These are phyloP conservation scores for Podospora pseudoanserina DNA, from an alignment of 495 filamentous ascomycete genomes.

Conservation along the genomic window DNA sequence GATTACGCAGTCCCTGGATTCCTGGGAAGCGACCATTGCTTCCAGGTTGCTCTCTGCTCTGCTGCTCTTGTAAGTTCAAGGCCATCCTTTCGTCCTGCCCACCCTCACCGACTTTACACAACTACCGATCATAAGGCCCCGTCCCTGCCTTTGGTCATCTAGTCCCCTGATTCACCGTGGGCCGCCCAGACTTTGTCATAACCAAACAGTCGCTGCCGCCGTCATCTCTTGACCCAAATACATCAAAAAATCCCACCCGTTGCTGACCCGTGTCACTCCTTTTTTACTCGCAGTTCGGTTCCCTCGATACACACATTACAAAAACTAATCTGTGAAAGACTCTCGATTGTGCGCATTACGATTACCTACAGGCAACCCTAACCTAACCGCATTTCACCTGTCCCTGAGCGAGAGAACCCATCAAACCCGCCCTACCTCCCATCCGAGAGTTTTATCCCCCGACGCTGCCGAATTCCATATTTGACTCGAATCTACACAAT, in stretches of 20 bases:
- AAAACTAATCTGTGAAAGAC: not conserved
- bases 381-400: not conserved
- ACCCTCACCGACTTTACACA: not conserved
- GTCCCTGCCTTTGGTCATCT: not conserved
- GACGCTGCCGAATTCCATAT: not conserved
- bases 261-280: conserved; percentile 12
- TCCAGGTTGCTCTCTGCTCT: too few relatives aligned
- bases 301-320: not conserved
- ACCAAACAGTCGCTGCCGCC: not conserved
- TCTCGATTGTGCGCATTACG: not conserved
- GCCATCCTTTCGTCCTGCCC: conserved; percentile 1
- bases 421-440: not conserved
- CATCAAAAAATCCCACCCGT: not conserved
- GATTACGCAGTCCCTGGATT: not conserved
- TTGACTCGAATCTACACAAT: not conserved
- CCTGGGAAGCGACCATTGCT: not conserved
- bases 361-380: not conserved
- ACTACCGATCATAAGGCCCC: not conserved
- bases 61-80: not conserved
- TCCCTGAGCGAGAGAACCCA: not conserved
- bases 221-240: not conserved
- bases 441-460: not conserved
- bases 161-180: not conserved
- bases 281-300: conserved; percentile 3
- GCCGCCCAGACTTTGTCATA: not conserved